phyloP scores from a whole-genome alignment of 2,329 filamentous ascomycete species.

The Colletotrichum lentis region DNA sequence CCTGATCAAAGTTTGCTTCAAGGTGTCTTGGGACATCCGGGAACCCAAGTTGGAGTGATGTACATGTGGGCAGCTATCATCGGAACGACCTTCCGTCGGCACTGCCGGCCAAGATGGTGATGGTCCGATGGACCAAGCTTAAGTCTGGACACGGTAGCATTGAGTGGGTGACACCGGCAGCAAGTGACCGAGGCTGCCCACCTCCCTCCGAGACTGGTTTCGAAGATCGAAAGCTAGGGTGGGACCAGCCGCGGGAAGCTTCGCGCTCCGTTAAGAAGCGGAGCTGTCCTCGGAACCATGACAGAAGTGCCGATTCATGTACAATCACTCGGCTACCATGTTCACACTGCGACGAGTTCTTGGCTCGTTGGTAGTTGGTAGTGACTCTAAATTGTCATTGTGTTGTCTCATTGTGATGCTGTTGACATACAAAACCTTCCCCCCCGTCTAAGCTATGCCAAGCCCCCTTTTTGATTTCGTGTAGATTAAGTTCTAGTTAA shows the following conservation, averaged over 20 bases:
- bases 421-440: background rate
- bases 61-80: background rate
- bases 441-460: conserved; percentile 14
- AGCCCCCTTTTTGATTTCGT: conserved; percentile 6
- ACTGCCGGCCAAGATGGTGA: background rate
- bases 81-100: background rate
- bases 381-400: background rate
- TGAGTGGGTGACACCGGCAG: background rate
- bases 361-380: background rate
- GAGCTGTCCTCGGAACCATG: background rate
- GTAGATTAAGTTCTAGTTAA: conserved; percentile 29
- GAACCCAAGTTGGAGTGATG: background rate
- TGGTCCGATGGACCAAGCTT: background rate
- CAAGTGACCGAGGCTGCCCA: background rate
- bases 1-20: background rate
- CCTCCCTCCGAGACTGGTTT: background rate
- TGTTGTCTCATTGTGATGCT: background rate
- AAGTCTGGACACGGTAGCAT: background rate
- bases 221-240: background rate
- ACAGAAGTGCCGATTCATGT: background rate
- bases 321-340: background rate
- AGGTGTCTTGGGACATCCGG: background rate
- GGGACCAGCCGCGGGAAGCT: background rate
- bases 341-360: conserved; percentile 4
- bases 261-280: background rate